Conservation (phyloP, 768 basidiomycete species). For the Kwoniella botswanensis region DNA sequence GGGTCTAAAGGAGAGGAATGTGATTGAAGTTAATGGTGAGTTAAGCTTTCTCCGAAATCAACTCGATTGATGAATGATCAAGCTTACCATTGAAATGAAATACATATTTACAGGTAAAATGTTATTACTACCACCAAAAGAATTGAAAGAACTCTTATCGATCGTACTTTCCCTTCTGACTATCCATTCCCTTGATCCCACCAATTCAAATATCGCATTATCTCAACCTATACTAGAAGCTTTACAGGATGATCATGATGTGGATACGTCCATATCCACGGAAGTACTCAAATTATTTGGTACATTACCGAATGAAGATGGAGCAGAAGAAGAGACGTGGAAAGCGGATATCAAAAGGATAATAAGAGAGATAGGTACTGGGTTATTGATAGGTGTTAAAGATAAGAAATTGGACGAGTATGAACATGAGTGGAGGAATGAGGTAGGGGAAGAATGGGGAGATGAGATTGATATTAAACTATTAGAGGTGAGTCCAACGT, state of each 20-base stretch:
- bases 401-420: constrained; percentile 61
- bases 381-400: constrained; percentile 69
- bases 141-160: constrained; percentile 65
- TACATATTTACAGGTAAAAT: constrained; percentile 64
- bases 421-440: constrained; percentile 69
- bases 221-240: constrained; percentile 61
- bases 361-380: constrained; percentile 77
- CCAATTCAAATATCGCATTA: constrained; percentile 2
- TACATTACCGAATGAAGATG: constrained; percentile 5
- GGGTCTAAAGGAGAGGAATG: constrained; percentile 70
- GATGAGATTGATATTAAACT: constrained; percentile 67
- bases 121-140: constrained; percentile 68
- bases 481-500: constrained; percentile 66
- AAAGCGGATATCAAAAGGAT: constrained; percentile 60
- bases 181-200: constrained; percentile 54
- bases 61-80: too few relatives aligned
- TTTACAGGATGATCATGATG: constrained; percentile 74
- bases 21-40: constrained; percentile 75
- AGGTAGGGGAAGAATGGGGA: constrained; percentile 79
- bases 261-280: constrained; percentile 48
- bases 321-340: constrained; percentile 67
- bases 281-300: neutral
- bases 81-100: too few relatives aligned
- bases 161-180: constrained; percentile 77
- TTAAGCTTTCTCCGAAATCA: neutral